These are phyloP conservation scores for Alternaria sp. DNA, from an alignment of 2,329 filamentous ascomycete genomes.

Conservation along the genomic window DNA sequence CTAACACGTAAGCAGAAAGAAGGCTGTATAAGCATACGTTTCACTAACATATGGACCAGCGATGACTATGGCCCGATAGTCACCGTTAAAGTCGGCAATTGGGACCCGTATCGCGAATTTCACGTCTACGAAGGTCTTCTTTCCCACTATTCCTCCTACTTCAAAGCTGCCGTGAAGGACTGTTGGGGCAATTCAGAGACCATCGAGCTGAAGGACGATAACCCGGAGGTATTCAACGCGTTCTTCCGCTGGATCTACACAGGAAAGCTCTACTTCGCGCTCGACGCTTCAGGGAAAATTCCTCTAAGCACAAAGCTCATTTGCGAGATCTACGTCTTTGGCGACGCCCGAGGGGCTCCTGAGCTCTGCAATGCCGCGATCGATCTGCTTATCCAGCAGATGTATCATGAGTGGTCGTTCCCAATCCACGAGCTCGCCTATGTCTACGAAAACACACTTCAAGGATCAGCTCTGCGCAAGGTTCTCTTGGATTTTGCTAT, in stretches of 20 bases:
- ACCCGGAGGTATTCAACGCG: neutral
- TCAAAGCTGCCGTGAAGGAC: neutral
- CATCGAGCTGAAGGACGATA: neutral
- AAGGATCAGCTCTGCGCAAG: neutral
- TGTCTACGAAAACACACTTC: neutral
- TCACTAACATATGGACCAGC: fast-evolving
- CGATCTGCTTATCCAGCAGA: neutral
- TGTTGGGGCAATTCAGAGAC: neutral
- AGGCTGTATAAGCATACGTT: too few relatives aligned
- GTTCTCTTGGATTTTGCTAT: neutral
- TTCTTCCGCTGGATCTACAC: neutral
- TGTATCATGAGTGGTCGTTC: neutral
- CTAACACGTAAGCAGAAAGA: neutral
- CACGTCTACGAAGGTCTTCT: neutral
- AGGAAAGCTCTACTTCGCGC: neutral
- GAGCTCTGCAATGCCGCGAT: fast-evolving
- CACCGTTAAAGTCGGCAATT: neutral
- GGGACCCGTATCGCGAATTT: fast-evolving
- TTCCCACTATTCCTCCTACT: neutral
- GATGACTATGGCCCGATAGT: neutral
- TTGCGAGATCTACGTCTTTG: neutral
- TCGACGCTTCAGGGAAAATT: neutral
- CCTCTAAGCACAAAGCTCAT: neutral
- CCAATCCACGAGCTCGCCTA: too few relatives aligned
- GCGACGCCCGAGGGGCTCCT: fast-evolving